Evolutionary conservation across 2,329 filamentous ascomycete species (phyloP).

Genomic region (Lachnellula arida): DNA sequence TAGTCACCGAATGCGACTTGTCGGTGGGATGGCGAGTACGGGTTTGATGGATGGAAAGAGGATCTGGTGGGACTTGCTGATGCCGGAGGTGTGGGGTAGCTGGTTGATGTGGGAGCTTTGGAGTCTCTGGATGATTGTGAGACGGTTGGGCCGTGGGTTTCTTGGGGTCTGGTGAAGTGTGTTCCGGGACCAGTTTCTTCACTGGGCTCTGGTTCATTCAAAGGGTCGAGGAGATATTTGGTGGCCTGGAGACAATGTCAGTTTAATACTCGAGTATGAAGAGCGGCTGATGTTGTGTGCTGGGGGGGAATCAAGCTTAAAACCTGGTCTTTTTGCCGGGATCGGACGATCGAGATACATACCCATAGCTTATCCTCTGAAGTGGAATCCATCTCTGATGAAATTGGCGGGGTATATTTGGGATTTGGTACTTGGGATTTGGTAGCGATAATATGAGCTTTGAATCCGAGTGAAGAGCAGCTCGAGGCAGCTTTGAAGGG

Average conservation of each 20-base stretch:
- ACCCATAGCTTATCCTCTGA: slow-evolving; percentile 47
- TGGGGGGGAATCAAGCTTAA: background rate
- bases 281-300: slow-evolving; percentile 1
- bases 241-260: slow-evolving; percentile 45
- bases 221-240: slow-evolving; percentile 64
- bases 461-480: background rate
- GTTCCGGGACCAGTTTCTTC: slow-evolving; percentile 62
- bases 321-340: slow-evolving; percentile 8
- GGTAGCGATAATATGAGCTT: background rate
- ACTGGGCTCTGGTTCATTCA: slow-evolving; percentile 62
- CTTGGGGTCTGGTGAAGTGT: slow-evolving; percentile 40
- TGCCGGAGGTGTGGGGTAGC: slow-evolving; percentile 46
- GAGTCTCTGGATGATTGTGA: slow-evolving; percentile 17
- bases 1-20: slow-evolving; percentile 30
- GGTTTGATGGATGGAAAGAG: slow-evolving; percentile 44
- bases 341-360: slow-evolving; percentile 18
- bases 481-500: background rate
- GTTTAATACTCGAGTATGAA: background rate
- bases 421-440: background rate
- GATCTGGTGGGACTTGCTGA: slow-evolving; percentile 49
- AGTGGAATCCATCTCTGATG: slow-evolving; percentile 21
- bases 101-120: slow-evolving; percentile 16
- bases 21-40: slow-evolving; percentile 30
- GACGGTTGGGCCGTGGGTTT: slow-evolving; percentile 19
- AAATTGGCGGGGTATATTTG: background rate